phyloP scores from a whole-genome alignment of 352 stramenopile genomes.

The Phytophthora megakarya region DNA sequence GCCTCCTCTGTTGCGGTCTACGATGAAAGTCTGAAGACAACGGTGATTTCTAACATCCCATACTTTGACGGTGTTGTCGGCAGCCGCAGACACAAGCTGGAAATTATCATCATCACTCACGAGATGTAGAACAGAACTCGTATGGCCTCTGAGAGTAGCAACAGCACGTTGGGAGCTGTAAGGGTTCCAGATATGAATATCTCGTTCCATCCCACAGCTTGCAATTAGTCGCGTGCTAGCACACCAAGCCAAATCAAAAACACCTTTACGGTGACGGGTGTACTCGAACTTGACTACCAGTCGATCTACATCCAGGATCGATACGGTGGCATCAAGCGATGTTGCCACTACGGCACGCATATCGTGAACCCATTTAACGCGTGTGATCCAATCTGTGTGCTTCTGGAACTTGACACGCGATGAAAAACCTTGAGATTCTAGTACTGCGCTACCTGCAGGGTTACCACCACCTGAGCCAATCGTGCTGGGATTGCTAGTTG shows the following conservation, averaged over 20 bases:
- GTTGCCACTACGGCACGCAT: slow-evolving; percentile 82
- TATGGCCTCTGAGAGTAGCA: slow-evolving; percentile 73
- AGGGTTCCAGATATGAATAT: slow-evolving; percentile 91
- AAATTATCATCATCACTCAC: slow-evolving; percentile 85
- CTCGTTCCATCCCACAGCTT: slow-evolving; percentile 83
- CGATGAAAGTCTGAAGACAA: slow-evolving; percentile 80
- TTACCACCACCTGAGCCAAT: slow-evolving; percentile 34
- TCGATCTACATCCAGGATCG: slow-evolving; percentile 81
- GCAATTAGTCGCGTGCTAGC: slow-evolving; percentile 74
- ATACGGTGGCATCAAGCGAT: slow-evolving; percentile 80
- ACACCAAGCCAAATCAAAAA: slow-evolving; percentile 86
- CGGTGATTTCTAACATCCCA: slow-evolving; percentile 85
- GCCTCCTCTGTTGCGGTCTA: slow-evolving; percentile 40
- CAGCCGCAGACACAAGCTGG: slow-evolving; percentile 81
- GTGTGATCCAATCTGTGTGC: slow-evolving; percentile 85
- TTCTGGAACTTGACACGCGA: slow-evolving; percentile 80
- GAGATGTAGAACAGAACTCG: slow-evolving; percentile 75
- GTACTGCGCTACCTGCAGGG: slow-evolving; percentile 45
- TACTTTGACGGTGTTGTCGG: slow-evolving; percentile 85
- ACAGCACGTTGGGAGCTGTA: slow-evolving; percentile 86
- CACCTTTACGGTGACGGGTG: slow-evolving; percentile 78
- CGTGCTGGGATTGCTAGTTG: slow-evolving; percentile 23
- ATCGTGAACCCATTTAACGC: slow-evolving; percentile 84
- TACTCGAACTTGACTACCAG: slow-evolving; percentile 86
- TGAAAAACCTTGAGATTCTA: slow-evolving; percentile 69